Conservation (phyloP, 257 asterid genomes). For the Jasminum sambac region DNA sequence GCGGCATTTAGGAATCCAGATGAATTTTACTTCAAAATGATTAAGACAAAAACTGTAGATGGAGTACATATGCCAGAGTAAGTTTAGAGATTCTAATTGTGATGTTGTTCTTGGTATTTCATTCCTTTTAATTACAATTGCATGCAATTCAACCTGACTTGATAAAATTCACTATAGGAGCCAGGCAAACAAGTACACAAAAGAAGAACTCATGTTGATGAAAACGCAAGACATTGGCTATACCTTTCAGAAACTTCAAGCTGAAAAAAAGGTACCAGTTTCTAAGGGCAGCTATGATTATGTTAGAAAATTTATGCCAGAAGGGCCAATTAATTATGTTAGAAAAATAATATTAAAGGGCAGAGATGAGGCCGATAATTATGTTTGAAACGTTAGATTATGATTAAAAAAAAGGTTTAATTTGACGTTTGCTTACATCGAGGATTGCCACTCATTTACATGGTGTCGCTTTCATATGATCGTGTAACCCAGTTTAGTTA, state of each 20-base stretch:
- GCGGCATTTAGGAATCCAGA: slow-evolving; percentile 89
- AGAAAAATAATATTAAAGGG: background rate
- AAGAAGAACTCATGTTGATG: slow-evolving; percentile 86
- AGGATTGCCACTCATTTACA: background rate
- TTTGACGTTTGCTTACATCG: background rate
- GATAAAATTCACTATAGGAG: slow-evolving; percentile 50
- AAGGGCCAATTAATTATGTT: background rate
- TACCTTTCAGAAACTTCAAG: slow-evolving; percentile 74
- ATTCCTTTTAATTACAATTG: background rate
- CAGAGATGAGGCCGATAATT: background rate
- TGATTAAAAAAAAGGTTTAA: background rate
- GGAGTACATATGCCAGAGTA: slow-evolving; percentile 83
- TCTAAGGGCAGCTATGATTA: background rate
- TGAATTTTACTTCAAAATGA: slow-evolving; percentile 86
- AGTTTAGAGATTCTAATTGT: slow-evolving; percentile 23
- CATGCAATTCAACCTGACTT: slow-evolving; percentile 20
- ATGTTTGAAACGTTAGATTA: background rate
- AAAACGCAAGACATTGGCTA: slow-evolving; percentile 90
- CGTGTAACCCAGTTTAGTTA: background rate
- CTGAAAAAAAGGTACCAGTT: slow-evolving; percentile 71
- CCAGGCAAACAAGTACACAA: slow-evolving; percentile 66
- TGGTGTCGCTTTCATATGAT: background rate
- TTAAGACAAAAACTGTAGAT: slow-evolving; percentile 48
- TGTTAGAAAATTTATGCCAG: background rate
- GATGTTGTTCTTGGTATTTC: background rate